phyloP scores from a whole-genome alignment of 768 basidiomycete genomes.

The Hygrocybe punicea region DNA sequence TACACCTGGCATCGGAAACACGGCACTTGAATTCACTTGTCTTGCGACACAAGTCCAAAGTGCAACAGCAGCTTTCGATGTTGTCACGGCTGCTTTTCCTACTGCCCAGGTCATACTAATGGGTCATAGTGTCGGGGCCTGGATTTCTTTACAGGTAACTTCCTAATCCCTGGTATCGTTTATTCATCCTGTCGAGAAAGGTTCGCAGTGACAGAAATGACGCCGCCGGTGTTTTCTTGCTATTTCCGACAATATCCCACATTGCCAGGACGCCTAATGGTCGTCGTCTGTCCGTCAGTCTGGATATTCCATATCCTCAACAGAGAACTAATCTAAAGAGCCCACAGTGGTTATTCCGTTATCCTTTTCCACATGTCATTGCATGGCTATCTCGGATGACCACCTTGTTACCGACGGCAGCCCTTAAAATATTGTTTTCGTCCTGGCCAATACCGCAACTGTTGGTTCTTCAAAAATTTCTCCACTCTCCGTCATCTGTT shows the following conservation, averaged over 20 bases:
- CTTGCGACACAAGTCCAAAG: slow-evolving; percentile 53
- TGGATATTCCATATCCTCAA: slow-evolving; percentile 2
- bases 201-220: slow-evolving; percentile 46
- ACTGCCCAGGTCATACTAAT: slow-evolving; percentile 44
- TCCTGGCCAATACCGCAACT: slow-evolving; percentile 51
- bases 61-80: slow-evolving; percentile 53
- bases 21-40: slow-evolving; percentile 25
- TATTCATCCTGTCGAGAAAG: too few relatives aligned
- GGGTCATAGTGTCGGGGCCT: slow-evolving; percentile 73
- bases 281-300: slow-evolving; percentile 38
- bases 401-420: slow-evolving; percentile 36
- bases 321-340: background rate
- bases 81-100: slow-evolving; percentile 33
- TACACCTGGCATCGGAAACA: slow-evolving; percentile 41
- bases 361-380: slow-evolving; percentile 44
- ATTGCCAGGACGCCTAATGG: slow-evolving; percentile 68
- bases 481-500: slow-evolving; percentile 51
- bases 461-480: slow-evolving; percentile 44
- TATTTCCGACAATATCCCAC: slow-evolving; percentile 68
- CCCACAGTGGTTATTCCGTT: slow-evolving; percentile 45
- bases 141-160: slow-evolving; percentile 58
- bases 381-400: slow-evolving; percentile 44
- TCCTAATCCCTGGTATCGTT: too few relatives aligned
- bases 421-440: slow-evolving; percentile 45
- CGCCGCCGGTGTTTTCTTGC: slow-evolving; percentile 48